Evolutionary conservation across 805 yeast genomes (phyloP), one percentile per base, ranked within the genome.

Genomic region (Schwanniomyces pseudopolymorphus): DNA sequence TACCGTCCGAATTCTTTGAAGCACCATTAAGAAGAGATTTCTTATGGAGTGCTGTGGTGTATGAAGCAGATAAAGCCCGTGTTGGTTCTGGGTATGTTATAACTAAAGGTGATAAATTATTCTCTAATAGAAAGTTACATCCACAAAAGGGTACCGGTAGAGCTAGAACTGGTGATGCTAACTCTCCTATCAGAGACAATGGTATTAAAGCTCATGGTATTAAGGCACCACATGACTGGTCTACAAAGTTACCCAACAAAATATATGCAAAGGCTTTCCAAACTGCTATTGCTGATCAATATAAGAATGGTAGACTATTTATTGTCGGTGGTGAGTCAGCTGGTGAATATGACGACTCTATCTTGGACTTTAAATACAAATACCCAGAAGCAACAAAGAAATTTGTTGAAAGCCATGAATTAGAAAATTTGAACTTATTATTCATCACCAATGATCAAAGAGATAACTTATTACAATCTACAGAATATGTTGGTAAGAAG

Each of bases 121-220:
- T 80, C 65, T 86, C 96, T 20, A 80, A 95, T 66, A 79, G 79
- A 59, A 94, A 94, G 64, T 72, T 94, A 55, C 75, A 81, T 33
- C 88, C 89, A 25, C 99, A 94, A 70, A 94, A 94, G 69, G 98
- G 98, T 49, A 73, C 89, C 13, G 99, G 99, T 70, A 78, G 80
- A 51, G 99, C 99, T 44, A 84, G 99, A 76, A 85, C 82, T 45
- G 99, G 99, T 73, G 97, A 91, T 69, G 90, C 87, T 48, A 92
- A 91, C 60, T 89, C 96, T 20, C 99, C 99, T 42, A 86, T 84
- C 39, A 84, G 96, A 71, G 83, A 81, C 59, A 89, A 87, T 60
- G 97, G 96, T 64, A 90, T 92, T 44, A 77, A 85, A 57, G 97
- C 98, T 0, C 81, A 85, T 58, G 97, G 94, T 13, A 84, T 94